Percentiles rank a stretch among this genome's conserved stretches.
Evolutionary conservation across 495 filamentous ascomycete species (phyloP).

Genomic region (Penicillium waksmanii): DNA sequence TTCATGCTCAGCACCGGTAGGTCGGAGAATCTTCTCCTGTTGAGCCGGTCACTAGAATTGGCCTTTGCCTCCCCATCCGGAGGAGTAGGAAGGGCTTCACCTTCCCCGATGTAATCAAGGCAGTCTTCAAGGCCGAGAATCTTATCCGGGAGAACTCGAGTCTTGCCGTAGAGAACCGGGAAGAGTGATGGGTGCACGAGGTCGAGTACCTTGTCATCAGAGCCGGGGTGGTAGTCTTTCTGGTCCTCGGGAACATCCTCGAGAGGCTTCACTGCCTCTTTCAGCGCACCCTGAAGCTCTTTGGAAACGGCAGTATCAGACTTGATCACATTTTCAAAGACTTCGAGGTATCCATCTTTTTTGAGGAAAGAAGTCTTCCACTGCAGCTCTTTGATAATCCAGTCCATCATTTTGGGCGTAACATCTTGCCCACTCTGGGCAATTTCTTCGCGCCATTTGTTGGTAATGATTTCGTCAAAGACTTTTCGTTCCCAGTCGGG

Average conservation of each 20-base stretch:
- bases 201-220: slow-evolving; percentile 58
- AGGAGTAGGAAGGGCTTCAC: slow-evolving; percentile 29
- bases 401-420: slow-evolving; percentile 52
- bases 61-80: background rate
- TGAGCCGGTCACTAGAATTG: background rate
- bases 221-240: slow-evolving; percentile 64
- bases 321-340: slow-evolving; percentile 39
- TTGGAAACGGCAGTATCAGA: slow-evolving; percentile 39
- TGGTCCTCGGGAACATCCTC: slow-evolving; percentile 47
- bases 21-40: background rate
- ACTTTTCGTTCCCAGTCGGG: slow-evolving; percentile 46
- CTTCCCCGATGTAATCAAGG: slow-evolving; percentile 41
- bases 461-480: slow-evolving; percentile 48
- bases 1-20: slow-evolving; percentile 23
- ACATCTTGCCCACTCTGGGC: slow-evolving; percentile 33
- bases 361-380: slow-evolving; percentile 42
- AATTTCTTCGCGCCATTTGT: slow-evolving; percentile 45
- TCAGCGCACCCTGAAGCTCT: slow-evolving; percentile 30
- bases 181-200: slow-evolving; percentile 66
- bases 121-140: slow-evolving; percentile 47
- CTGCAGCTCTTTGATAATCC: slow-evolving; percentile 54
- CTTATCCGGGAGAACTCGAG: slow-evolving; percentile 45
- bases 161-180: slow-evolving; percentile 59
- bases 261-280: slow-evolving; percentile 33
- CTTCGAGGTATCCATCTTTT: slow-evolving; percentile 34